Evolutionary conservation across 1,284 basidiomycete genomes (phyloP).

Genomic region (Porodaedalea pini): DNA sequence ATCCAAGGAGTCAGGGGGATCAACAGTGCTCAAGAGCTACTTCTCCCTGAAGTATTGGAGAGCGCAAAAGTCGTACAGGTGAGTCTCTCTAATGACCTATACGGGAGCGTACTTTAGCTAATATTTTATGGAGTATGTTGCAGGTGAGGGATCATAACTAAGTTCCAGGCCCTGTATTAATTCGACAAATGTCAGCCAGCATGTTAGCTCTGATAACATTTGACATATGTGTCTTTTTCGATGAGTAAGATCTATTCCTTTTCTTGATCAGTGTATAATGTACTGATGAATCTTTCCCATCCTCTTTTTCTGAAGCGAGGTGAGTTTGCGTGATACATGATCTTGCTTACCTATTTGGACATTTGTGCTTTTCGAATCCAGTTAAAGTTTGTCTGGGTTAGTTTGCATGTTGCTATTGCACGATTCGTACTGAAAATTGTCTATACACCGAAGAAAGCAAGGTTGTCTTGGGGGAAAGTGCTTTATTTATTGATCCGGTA

Average conservation of each 20-base stretch:
- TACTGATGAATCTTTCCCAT: neutral
- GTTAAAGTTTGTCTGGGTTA: too few species aligned
- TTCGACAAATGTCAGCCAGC: neutral
- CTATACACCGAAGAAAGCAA: neutral
- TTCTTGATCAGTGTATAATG: neutral
- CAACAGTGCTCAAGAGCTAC: too few species aligned
- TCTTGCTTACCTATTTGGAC: neutral
- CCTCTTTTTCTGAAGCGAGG: neutral
- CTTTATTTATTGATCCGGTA: neutral
- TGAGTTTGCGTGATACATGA: neutral
- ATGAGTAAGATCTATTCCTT: neutral
- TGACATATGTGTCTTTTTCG: slow-evolving; percentile 1
- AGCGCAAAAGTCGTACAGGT: too few species aligned
- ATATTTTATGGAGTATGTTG: neutral
- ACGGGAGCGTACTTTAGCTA: too few species aligned
- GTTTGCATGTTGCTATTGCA: neutral
- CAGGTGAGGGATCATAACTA: neutral
- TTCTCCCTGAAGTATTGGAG: too few species aligned
- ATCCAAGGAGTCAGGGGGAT: too few species aligned
- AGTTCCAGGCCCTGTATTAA: neutral
- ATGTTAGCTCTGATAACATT: neutral
- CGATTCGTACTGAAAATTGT: neutral
- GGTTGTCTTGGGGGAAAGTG: neutral
- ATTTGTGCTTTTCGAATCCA: too few species aligned
- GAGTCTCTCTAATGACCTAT: too few species aligned